Percentiles rank a stretch among this genome's conserved stretches.
Conservation (phyloP, 805 yeast genomes). For the Yueomyces sp. region DNA sequence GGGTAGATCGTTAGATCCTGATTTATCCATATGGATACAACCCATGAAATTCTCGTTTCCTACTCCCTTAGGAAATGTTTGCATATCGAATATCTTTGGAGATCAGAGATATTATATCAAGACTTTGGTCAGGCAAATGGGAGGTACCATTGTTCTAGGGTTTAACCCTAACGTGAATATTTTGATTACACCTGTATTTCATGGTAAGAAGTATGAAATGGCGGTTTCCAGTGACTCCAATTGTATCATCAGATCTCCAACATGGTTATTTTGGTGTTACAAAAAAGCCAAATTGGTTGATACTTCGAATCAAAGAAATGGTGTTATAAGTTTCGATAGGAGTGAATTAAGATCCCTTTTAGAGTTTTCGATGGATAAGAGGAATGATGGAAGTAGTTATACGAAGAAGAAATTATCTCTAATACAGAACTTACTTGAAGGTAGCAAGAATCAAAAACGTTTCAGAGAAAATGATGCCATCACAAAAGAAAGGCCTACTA, state of each 20-base stretch:
- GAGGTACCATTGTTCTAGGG: conserved; percentile 62
- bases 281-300: too few relatives aligned
- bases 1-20: conserved; percentile 43
- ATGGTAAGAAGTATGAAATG: conserved; percentile 65
- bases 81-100: conserved; percentile 75
- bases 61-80: conserved; percentile 20
- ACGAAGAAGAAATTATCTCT: too few relatives aligned
- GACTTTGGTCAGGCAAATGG: conserved; percentile 47
- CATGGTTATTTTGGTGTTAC: conserved; percentile 80
- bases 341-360: too few relatives aligned
- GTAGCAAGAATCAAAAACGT: too few relatives aligned
- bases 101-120: conserved; percentile 67
- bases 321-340: too few relatives aligned
- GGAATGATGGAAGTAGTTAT: too few relatives aligned
- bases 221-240: conserved; percentile 48
- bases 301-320: too few relatives aligned
- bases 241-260: conserved; percentile 51
- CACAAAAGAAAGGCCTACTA: too few relatives aligned
- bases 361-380: too few relatives aligned
- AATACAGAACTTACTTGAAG: too few relatives aligned
- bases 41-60: conserved; percentile 34
- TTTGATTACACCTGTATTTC: conserved; percentile 50
- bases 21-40: conserved; percentile 45
- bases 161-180: conserved; percentile 56
- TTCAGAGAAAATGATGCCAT: too few relatives aligned